Base-by-base conservation (phyloP, 371 early-diverging fungal genomes). In the Mycotypha africana region DNA sequence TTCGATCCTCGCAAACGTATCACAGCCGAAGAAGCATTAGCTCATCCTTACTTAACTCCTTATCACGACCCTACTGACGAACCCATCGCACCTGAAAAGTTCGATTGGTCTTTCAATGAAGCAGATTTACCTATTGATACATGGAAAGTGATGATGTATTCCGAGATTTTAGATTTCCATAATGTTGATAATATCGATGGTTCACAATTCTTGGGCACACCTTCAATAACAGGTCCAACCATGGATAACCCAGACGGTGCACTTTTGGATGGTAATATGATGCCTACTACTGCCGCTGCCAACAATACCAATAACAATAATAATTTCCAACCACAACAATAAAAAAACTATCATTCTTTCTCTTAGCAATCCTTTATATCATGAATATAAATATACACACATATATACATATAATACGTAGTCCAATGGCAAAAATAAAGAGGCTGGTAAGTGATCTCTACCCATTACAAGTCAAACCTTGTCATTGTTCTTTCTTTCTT, bases 61-160 rank as follows among this genome's bases (percentile, higher is more conserved):
- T 95, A 95, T 66, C 96, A 95, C 66, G 97, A 97, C 52, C 85
- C 82, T 26, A 78, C 85, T 15, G 96, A 97, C 58, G 97, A 96
- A 61, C 91, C 89, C 3, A 71, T 68, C 11, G 89, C 93, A 22
- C 82, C 76, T 2, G 79, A 78, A 38, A 75, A 73, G 47, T 95
- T 95, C 60, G 94, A 95, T 71, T 95, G 96, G 96, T 91, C 93
- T 6, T 93, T 93, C 66, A 91, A 86, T 45, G 93, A 92, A 49
- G 88, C 89, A 2, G 93, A 95, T 49, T 62, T 92, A 54, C 83
- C 91, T 8, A 78, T 89, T 15, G 92, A 91, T 40, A 82, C 86
- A 50, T 93, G 93, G 95, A 89, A 88, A 65, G 77, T 83, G n/a
- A 83, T 83, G 83, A 83, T 83, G 83, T 83, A 80, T 42, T 79